Conservation (phyloP, 495 filamentous ascomycete genomes). For the Aspergillus biplanus region DNA sequence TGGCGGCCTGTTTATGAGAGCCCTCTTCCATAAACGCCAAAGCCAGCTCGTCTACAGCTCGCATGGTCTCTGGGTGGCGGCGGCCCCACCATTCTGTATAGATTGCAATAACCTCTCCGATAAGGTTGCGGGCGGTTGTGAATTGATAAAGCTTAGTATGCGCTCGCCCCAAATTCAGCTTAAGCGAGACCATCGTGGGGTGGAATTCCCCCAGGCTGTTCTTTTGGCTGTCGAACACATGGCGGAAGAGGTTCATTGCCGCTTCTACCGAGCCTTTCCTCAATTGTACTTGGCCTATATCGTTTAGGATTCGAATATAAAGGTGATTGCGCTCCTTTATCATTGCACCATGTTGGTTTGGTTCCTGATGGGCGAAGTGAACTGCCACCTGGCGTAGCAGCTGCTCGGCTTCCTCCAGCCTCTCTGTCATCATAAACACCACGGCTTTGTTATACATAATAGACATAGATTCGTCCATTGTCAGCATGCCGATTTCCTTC, state of each 20-base stretch:
- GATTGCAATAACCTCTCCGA: neutral
- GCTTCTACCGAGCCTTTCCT: neutral
- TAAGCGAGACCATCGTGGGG: neutral
- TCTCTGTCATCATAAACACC: neutral
- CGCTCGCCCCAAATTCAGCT: neutral
- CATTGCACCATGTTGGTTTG: neutral
- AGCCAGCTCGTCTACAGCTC: neutral
- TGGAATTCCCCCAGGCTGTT: neutral
- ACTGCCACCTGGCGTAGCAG: neutral
- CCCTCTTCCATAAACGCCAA: neutral
- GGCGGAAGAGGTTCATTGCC: neutral
- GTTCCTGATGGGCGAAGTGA: neutral
- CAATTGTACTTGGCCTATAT: neutral
- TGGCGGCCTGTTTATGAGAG: neutral
- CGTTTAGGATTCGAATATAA: slow-evolving; percentile 4
- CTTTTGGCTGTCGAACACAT: neutral
- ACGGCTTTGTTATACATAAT: neutral
- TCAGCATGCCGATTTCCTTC: neutral
- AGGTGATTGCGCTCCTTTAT: neutral
- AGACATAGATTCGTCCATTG: neutral
- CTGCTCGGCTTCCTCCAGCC: neutral
- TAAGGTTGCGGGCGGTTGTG: neutral
- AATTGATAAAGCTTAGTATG: neutral
- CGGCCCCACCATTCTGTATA: slow-evolving; percentile 1
- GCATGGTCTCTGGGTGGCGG: neutral